Evolutionary conservation across 129 eudicot species (phyloP).

Genomic region (Escallonia herrerae): DNA sequence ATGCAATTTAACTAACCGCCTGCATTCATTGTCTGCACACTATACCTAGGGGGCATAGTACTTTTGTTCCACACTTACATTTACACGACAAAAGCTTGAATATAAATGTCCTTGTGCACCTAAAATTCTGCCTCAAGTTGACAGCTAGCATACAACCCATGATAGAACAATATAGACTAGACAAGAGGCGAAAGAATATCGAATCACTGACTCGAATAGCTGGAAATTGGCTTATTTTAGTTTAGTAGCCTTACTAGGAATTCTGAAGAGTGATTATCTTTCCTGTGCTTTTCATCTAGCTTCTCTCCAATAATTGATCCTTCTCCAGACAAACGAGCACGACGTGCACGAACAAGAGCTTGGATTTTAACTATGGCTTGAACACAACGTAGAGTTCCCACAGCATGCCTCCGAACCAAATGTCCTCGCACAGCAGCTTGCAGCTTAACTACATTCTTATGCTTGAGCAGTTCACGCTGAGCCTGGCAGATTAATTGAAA

Average conservation of each 20-base stretch:
- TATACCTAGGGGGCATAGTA: too few relatives aligned
- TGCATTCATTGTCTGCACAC: too few relatives aligned
- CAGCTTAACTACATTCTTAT: constrained; percentile 49
- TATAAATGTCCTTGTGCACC: too few relatives aligned
- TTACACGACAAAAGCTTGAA: too few relatives aligned
- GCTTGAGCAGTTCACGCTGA: constrained; percentile 38
- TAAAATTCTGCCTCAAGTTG: background rate
- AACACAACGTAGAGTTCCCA: constrained; percentile 84
- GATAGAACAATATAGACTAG: background rate
- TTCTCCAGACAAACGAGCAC: constrained; percentile 29
- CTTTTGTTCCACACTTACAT: too few relatives aligned
- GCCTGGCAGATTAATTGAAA: constrained; percentile 42
- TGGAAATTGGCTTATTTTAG: background rate
- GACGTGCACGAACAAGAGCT: constrained; percentile 75
- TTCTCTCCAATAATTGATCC: constrained; percentile 17
- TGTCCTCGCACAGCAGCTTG: constrained; percentile 97
- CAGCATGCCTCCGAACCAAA: constrained; percentile 75
- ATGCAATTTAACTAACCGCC: too few relatives aligned
- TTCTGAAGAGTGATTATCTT: constrained; percentile 8
- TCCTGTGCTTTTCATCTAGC: constrained; percentile 15
- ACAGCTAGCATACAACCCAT: background rate
- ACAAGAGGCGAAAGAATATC: background rate
- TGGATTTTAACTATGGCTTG: constrained; percentile 87
- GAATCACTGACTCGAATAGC: background rate
- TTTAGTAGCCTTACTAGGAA: constrained; percentile 15